These are phyloP conservation scores for Heracleum sosnowskyi DNA, from an alignment of 129 eudicot species.

Conservation along the genomic window DNA sequence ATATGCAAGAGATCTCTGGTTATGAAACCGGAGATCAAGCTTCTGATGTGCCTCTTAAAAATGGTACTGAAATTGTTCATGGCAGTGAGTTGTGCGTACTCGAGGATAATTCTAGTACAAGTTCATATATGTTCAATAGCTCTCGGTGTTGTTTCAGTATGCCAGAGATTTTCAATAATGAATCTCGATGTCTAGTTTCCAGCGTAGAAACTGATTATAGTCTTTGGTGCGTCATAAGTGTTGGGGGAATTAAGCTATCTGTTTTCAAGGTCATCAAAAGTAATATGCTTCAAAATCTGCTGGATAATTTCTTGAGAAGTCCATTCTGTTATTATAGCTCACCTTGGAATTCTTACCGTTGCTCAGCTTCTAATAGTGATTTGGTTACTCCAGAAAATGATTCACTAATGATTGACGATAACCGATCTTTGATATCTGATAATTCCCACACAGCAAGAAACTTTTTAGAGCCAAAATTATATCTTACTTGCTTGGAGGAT, in stretches of 20 bases:
- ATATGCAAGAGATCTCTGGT: too few relatives aligned
- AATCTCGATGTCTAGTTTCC: background rate
- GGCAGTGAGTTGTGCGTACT: slow-evolving; percentile 8
- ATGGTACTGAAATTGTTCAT: background rate
- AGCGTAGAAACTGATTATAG: background rate
- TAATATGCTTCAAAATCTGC: background rate
- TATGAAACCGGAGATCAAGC: slow-evolving; percentile 14
- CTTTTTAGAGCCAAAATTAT: slow-evolving; percentile 12
- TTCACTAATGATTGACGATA: slow-evolving; percentile 17
- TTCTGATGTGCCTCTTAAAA: slow-evolving; percentile 14
- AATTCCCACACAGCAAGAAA: slow-evolving; percentile 15
- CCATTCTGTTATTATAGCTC: background rate
- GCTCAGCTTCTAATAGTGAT: slow-evolving; percentile 11
- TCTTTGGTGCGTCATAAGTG: background rate
- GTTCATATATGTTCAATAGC: background rate
- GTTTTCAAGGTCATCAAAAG: background rate
- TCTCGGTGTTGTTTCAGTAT: background rate
- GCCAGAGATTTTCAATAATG: background rate
- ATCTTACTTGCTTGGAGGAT: background rate
- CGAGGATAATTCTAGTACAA: slow-evolving; percentile 10
- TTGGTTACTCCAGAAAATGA: slow-evolving; percentile 15
- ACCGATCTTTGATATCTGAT: slow-evolving; percentile 12
- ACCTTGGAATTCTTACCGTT: slow-evolving; percentile 12
- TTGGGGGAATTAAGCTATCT: background rate
- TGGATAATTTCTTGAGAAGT: background rate